phyloP scores from a whole-genome alignment of 768 basidiomycete species.

The Hypholoma sublateritium region DNA sequence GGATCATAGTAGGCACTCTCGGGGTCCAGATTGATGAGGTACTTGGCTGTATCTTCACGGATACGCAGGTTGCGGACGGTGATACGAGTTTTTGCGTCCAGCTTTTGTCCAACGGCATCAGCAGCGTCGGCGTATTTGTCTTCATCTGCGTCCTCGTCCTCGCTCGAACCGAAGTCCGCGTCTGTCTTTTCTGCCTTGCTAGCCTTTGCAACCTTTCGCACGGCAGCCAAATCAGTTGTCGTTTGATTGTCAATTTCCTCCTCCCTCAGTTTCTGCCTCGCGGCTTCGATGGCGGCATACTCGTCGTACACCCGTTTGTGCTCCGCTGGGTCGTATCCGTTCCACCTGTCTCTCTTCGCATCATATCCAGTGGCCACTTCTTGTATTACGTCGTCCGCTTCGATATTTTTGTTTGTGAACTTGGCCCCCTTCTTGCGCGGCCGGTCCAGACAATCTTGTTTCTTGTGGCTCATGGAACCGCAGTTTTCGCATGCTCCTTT shows the following conservation, averaged over 20 bases:
- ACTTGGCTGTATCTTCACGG: slow-evolving; percentile 98
- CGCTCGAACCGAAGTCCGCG: slow-evolving; percentile 94
- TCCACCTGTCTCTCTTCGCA: slow-evolving; percentile 97
- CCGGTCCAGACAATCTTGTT: slow-evolving; percentile 90
- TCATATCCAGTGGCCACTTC: slow-evolving; percentile 78
- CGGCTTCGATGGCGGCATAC: slow-evolving; percentile 90
- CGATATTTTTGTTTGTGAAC: slow-evolving; percentile 87
- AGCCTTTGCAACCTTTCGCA: slow-evolving; percentile 93
- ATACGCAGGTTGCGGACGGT: slow-evolving; percentile 98
- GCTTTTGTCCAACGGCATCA: slow-evolving; percentile 96
- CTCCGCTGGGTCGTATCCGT: slow-evolving; percentile 90
- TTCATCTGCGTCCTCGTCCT: slow-evolving; percentile 94
- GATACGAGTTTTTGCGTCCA: slow-evolving; percentile 97
- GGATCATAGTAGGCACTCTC: slow-evolving; percentile 98
- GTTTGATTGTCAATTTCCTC: slow-evolving; percentile 98
- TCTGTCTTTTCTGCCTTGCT: slow-evolving; percentile 74
- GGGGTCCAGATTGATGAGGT: slow-evolving; percentile 93
- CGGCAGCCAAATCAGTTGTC: slow-evolving; percentile 86
- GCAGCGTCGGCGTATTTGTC: slow-evolving; percentile 99
- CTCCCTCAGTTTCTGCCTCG: slow-evolving; percentile 86
- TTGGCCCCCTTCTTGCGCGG: slow-evolving; percentile 96
- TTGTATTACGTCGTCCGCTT: slow-evolving; percentile 88
- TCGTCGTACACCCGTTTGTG: slow-evolving; percentile 90
- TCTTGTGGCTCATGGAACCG: slow-evolving; percentile 93
- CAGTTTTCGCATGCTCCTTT: slow-evolving; percentile 99